Percentiles rank a stretch among this genome's conserved stretches.
phyloP scores from a whole-genome alignment of 2,329 filamentous ascomycete genomes.

The Apiospora phragmitis region DNA sequence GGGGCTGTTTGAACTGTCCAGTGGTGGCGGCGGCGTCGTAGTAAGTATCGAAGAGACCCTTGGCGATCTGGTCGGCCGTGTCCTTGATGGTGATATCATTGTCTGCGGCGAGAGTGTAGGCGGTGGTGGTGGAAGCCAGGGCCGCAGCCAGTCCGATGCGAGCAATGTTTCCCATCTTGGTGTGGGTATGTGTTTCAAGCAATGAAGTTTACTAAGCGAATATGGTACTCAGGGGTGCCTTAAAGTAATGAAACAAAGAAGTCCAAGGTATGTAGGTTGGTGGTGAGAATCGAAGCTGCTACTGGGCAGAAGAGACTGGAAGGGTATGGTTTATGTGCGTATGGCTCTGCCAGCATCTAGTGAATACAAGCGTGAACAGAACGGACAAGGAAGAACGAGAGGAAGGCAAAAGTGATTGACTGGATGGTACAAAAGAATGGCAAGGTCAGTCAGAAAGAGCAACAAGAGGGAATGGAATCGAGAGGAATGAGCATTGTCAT shows the following conservation, averaged over 20 bases:
- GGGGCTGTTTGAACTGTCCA: conserved; percentile 33
- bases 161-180: background rate
- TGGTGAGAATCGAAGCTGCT: conserved; percentile 2
- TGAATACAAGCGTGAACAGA: background rate
- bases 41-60: conserved; percentile 28
- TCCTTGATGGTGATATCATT: conserved; percentile 24
- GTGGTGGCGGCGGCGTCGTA: conserved; percentile 31
- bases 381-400: conserved; percentile 4
- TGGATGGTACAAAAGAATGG: background rate
- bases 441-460: conserved; percentile 1
- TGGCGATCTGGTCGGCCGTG: conserved; percentile 27
- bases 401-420: conserved; percentile 2
- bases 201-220: background rate
- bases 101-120: conserved; percentile 15
- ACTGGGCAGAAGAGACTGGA: conserved; percentile 3
- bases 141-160: background rate
- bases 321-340: background rate
- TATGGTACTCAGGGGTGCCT: background rate
- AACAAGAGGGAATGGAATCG: background rate
- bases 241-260: background rate
- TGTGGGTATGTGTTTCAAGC: background rate
- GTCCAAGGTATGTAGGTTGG: background rate
- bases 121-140: conserved; percentile 20
- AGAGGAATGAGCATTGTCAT: background rate
- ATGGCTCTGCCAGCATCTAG: conserved; percentile 1